These are phyloP conservation scores for Betula pendula DNA, from an alignment of 306 rosid species.

Conservation along the genomic window DNA sequence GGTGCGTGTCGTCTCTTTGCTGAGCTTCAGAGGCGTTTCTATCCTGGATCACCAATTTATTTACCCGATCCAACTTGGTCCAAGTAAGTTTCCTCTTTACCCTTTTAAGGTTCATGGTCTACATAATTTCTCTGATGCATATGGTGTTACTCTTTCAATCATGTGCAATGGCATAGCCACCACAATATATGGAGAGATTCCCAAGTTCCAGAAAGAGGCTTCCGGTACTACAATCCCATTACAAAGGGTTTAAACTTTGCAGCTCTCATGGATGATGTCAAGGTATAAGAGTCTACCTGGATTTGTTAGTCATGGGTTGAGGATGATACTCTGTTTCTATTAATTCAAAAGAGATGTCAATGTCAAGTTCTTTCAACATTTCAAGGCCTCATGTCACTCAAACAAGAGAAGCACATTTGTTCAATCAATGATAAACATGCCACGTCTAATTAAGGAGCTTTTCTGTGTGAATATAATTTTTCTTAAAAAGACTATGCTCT, in stretches of 20 bases:
- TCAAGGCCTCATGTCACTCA: neutral
- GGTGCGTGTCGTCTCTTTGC: conserved; percentile 46
- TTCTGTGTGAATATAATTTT: neutral
- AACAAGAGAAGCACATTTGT: neutral
- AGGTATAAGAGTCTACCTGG: conserved; percentile 24
- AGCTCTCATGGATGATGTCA: conserved; percentile 39
- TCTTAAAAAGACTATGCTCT: neutral
- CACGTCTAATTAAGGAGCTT: neutral
- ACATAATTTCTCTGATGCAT: too few species aligned
- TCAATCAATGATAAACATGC: neutral
- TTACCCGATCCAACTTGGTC: conserved; percentile 45
- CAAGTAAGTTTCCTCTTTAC: conserved; percentile 31
- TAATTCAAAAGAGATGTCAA: neutral
- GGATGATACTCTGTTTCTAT: neutral
- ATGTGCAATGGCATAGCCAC: conserved; percentile 29
- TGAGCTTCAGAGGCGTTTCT: conserved; percentile 39
- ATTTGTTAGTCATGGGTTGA: neutral
- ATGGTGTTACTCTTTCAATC: neutral
- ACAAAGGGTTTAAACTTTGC: conserved; percentile 38
- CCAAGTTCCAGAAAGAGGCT: conserved; percentile 34
- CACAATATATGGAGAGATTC: conserved; percentile 45
- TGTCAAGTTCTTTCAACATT: neutral
- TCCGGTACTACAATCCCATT: conserved; percentile 33
- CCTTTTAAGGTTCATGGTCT: neutral
- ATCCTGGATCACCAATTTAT: conserved; percentile 34